phyloP scores from a whole-genome alignment of 2,329 filamentous ascomycete species.

The Ophiostoma fasciatum region DNA sequence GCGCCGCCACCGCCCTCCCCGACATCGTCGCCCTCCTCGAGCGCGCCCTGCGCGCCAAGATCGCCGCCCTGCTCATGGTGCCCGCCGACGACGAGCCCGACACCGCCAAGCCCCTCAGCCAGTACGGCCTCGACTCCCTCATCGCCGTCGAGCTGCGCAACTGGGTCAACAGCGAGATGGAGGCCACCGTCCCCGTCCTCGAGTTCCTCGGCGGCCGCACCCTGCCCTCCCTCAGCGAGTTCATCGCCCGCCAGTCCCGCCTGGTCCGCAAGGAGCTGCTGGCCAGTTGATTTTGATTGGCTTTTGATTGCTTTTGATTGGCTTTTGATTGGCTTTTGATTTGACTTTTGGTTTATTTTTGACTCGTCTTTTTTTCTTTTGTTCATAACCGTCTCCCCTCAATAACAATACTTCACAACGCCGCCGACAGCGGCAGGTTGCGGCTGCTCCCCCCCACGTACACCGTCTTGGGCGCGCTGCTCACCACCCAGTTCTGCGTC shows the following conservation, averaged over 20 bases:
- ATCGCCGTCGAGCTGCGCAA: constrained; percentile 12
- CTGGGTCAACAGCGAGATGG: constrained; percentile 12
- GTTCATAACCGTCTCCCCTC: neutral
- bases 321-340: neutral
- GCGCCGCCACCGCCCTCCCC: constrained; percentile 1
- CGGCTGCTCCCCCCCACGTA: constrained; percentile 41
- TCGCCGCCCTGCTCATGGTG: constrained; percentile 9
- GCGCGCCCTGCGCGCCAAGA: constrained; percentile 7
- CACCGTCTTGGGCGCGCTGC: constrained; percentile 33
- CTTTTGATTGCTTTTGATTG: neutral
- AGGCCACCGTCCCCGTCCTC: constrained; percentile 11
- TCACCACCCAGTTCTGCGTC: constrained; percentile 73
- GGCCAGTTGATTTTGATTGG: neutral
- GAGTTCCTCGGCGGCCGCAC: constrained; percentile 10
- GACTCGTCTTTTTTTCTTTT: neutral
- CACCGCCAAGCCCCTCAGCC: constrained; percentile 6
- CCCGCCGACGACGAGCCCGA: constrained; percentile 8
- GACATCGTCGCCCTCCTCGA: constrained; percentile 4
- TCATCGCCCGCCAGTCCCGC: constrained; percentile 10
- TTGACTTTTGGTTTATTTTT: neutral
- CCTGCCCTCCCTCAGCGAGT: constrained; percentile 6
- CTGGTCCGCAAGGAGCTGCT: constrained; percentile 9
- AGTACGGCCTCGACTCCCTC: constrained; percentile 12
- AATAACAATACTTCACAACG: constrained; percentile 7
- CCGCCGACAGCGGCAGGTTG: constrained; percentile 31